These are phyloP conservation scores for Fusarium sp. DNA, from an alignment of 2,329 filamentous ascomycete genomes.

Conservation along the genomic window DNA sequence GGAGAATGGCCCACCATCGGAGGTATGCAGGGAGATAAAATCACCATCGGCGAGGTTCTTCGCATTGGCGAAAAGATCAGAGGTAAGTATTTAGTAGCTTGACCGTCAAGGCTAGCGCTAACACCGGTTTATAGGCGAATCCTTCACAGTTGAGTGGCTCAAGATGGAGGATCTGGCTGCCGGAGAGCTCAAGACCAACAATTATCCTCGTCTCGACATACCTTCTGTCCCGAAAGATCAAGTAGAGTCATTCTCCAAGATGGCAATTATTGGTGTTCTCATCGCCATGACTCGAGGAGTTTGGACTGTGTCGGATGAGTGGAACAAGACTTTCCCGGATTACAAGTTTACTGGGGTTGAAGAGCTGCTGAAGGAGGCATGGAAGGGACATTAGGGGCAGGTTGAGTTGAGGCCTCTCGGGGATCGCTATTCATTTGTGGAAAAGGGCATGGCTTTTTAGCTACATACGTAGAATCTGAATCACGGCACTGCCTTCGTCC, in stretches of 20 bases:
- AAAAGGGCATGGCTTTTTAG: neutral
- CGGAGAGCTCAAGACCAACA: slow-evolving; percentile 39
- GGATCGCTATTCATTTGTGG: neutral
- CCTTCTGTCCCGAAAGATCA: slow-evolving; percentile 36
- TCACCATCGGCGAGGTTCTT: slow-evolving; percentile 49
- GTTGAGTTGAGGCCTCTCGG: no score
- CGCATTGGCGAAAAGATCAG: slow-evolving; percentile 50
- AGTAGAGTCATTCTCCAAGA: slow-evolving; percentile 35
- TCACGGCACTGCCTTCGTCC: no score
- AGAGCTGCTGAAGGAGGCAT: slow-evolving; percentile 50
- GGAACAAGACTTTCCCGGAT: slow-evolving; percentile 55
- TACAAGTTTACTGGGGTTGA: slow-evolving; percentile 53
- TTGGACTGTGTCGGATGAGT: slow-evolving; percentile 54
- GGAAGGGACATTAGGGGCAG: neutral
- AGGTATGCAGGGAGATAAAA: slow-evolving; percentile 51
- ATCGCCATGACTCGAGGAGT: slow-evolving; percentile 46
- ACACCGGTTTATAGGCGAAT: slow-evolving; percentile 6
- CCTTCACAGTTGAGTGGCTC: slow-evolving; percentile 26
- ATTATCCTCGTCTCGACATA: slow-evolving; percentile 16
- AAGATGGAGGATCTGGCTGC: slow-evolving; percentile 30
- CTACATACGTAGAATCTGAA: neutral
- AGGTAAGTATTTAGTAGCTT: slow-evolving; percentile 44
- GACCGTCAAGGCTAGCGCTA: slow-evolving; percentile 26
- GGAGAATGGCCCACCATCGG: slow-evolving; percentile 53
- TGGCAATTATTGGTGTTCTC: slow-evolving; percentile 48